phyloP scores from a whole-genome alignment of 2,329 filamentous ascomycete genomes.

The Alternaria infectoria region DNA sequence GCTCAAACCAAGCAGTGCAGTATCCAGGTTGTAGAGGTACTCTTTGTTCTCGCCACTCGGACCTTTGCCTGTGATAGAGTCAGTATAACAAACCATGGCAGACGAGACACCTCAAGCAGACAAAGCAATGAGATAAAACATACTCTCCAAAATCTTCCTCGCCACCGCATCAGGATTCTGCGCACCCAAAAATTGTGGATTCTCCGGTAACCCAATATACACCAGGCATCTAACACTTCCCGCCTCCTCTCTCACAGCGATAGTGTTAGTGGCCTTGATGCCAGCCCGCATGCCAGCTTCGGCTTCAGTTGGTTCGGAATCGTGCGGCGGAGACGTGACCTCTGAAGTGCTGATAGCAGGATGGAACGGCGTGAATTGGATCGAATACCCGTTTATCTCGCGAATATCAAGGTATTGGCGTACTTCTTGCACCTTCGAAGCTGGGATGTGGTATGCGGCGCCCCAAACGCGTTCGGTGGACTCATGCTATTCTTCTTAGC shows the following conservation, averaged over 20 bases:
- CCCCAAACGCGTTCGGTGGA: slow-evolving; percentile 79
- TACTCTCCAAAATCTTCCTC: slow-evolving; percentile 76
- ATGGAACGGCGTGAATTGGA: slow-evolving; percentile 87
- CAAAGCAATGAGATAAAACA: slow-evolving; percentile 13
- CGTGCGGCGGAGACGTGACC: slow-evolving; percentile 20
- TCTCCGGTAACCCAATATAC: slow-evolving; percentile 93
- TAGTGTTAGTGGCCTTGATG: slow-evolving; percentile 44
- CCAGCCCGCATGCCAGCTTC: slow-evolving; percentile 27
- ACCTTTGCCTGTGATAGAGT: slow-evolving; percentile 53
- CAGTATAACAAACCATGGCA: background rate
- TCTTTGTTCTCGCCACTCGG: slow-evolving; percentile 90
- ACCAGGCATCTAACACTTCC: slow-evolving; percentile 64
- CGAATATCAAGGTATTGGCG: slow-evolving; percentile 91
- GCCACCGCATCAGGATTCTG: slow-evolving; percentile 81
- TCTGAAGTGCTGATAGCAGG: slow-evolving; percentile 55
- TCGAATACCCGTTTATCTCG: slow-evolving; percentile 96
- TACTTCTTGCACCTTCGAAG: slow-evolving; percentile 77
- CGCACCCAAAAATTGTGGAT: slow-evolving; percentile 87
- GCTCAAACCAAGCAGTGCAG: slow-evolving; percentile 74
- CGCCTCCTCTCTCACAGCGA: background rate
- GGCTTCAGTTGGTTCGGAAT: background rate
- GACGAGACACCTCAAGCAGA: background rate
- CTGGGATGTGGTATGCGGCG: slow-evolving; percentile 83
- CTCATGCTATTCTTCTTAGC: slow-evolving; percentile 42
- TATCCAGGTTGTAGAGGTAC: slow-evolving; percentile 83